Evolutionary conservation across 768 basidiomycete species (phyloP), one percentile per base, ranked within the genome.

Genomic region (Lepiota brunneoincarnata): DNA sequence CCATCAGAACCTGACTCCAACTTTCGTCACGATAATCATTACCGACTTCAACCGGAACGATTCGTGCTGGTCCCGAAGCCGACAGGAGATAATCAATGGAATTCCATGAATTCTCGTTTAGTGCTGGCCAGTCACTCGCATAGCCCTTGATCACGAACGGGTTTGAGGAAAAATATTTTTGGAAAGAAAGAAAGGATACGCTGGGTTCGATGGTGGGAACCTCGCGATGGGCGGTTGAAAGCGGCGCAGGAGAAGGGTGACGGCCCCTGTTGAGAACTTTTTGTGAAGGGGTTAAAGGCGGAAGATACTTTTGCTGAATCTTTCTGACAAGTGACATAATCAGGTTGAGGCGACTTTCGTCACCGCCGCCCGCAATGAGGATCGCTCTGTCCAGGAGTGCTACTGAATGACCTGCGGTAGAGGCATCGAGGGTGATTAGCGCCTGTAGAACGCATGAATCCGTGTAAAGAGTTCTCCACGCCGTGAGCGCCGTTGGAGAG

Each of bases 11-110:
- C 67, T 96, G 96, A 1, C 79, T 78, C 97, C 97, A 99, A 42
- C 81, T 80, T 18, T 81, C 80, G 10, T 75, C 71, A 24, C 91
- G 83, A 68, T 98, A 98, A 64, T 94, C 89, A 31, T 69, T 67
- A 12, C 96, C 96, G 15, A 97, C 71, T 69, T 98, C 96, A 6
- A 98, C 86, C 4, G 96, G 97, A 1, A 98, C 88, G 4, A 91
- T 71, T 18, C 97, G 79, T 1, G 89, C 94, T 39, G 81, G 81
- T 12, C 97, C 97, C 2, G 88, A 82, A 0, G 84, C 72, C 3
- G 75, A 72, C 12, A 77, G 76, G 1, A 99, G 78, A 65, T 99
- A 98, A 2, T 72, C 66, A 4, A 75, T 69, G 15, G 83, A 87
- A 10, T 67, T 58, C 96, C 96, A 98, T 3, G 82, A 77, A 51